These are phyloP conservation scores for Suillus discolor DNA, from an alignment of 768 basidiomycete species.

Conservation along the genomic window DNA sequence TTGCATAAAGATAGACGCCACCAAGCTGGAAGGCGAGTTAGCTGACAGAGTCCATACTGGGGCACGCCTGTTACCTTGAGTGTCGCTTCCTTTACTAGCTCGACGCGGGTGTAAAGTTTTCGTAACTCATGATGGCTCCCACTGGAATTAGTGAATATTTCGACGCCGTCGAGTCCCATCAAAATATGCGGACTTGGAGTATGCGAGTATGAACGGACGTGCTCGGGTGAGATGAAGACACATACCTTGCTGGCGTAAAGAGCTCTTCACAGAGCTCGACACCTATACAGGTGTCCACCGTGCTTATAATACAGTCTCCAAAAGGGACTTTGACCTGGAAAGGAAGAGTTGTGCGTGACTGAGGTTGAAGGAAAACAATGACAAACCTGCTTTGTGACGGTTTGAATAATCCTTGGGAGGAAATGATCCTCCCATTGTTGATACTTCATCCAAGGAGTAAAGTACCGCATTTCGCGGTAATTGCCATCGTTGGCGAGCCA, in stretches of 20 bases:
- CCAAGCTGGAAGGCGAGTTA: constrained; percentile 66
- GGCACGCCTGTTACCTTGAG: constrained; percentile 61
- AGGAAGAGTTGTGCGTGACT: neutral
- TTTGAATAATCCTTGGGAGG: constrained; percentile 86
- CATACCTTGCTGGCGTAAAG: constrained; percentile 92
- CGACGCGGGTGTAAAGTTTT: constrained; percentile 89
- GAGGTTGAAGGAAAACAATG: neutral
- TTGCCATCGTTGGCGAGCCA: constrained; percentile 99
- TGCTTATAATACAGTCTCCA: constrained; percentile 93
- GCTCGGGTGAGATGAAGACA: neutral
- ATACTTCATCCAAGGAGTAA: constrained; percentile 94
- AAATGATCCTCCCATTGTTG: constrained; percentile 90
- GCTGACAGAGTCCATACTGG: neutral
- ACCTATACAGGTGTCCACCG: constrained; percentile 93
- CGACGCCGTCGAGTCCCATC: constrained; percentile 98
- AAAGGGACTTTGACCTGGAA: constrained; percentile 85
- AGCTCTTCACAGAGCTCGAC: constrained; percentile 97
- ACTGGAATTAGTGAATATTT: constrained; percentile 98
- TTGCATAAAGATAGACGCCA: constrained; percentile 96
- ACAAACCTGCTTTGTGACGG: constrained; percentile 84
- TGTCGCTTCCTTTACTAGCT: constrained; percentile 96
- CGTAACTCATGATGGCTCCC: constrained; percentile 98
- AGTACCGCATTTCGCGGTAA: constrained; percentile 87
- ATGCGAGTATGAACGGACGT: neutral
- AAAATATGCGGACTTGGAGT: constrained; percentile 83